Percentiles rank a stretch among this genome's conserved stretches.
phyloP scores from a whole-genome alignment of 1,139 yeast species.

The Magnusiomyces sp. region DNA sequence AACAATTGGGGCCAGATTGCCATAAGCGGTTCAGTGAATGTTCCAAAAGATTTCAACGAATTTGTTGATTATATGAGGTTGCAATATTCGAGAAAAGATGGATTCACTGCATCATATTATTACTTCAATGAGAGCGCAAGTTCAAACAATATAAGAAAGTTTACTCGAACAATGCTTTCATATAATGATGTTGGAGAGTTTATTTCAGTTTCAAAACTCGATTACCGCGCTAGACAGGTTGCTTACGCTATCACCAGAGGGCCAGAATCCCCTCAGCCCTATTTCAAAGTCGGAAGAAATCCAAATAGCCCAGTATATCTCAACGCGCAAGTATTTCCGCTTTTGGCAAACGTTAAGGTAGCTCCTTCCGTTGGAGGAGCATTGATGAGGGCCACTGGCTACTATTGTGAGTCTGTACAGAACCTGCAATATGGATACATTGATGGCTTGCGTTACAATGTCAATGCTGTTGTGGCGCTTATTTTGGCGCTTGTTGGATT shows the following conservation, averaged over 20 bases:
- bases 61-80: not conserved
- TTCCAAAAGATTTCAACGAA: not conserved
- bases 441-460: not conserved
- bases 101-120: not conserved
- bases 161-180: not conserved
- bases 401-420: not conserved
- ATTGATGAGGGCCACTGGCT: not conserved
- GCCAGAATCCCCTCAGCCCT: not conserved
- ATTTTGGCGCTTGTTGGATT: not conserved
- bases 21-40: no score
- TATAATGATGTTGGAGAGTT: not conserved
- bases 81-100: no score
- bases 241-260: not conserved
- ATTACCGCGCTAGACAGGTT: not conserved
- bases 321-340: not conserved
- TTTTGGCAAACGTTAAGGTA: not conserved
- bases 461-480: not conserved
- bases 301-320: not conserved
- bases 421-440: not conserved
- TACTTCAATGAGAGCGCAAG: not conserved
- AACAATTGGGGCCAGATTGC: no score
- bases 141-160: not conserved
- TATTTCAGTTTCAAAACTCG: not conserved
- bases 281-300: not conserved
- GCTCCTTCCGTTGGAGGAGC: not conserved